Conservation (phyloP, 2,329 filamentous ascomycete species). For the Fusarium tupiense region DNA sequence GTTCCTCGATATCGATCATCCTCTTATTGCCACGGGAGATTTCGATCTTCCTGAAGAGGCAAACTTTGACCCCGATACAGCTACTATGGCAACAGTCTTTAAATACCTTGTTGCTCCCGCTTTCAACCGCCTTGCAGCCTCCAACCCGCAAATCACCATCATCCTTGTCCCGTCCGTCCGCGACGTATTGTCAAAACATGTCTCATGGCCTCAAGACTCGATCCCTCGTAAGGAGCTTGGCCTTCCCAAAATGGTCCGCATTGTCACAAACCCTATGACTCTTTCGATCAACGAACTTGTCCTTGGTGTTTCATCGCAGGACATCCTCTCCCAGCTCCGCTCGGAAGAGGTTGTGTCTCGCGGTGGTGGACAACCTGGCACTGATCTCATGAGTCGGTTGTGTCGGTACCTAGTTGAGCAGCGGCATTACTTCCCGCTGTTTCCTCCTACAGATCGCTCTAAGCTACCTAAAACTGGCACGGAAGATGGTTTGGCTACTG, state of each 20-base stretch:
- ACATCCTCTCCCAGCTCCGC: constrained; percentile 84
- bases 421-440: constrained; percentile 89
- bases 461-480: constrained; percentile 73
- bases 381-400: constrained; percentile 74
- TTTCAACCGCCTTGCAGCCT: constrained; percentile 73
- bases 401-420: constrained; percentile 86
- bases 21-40: constrained; percentile 82
- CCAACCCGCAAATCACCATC: constrained; percentile 81
- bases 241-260: constrained; percentile 77
- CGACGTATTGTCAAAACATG: constrained; percentile 82
- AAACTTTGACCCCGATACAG: constrained; percentile 76
- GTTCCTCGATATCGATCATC: constrained; percentile 92
- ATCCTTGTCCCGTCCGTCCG: constrained; percentile 85
- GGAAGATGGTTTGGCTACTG: constrained; percentile 69
- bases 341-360: constrained; percentile 68
- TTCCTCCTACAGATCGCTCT: constrained; percentile 78
- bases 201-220: constrained; percentile 79
- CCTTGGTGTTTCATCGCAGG: constrained; percentile 83
- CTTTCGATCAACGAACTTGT: constrained; percentile 88
- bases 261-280: constrained; percentile 92
- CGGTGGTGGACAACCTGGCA: constrained; percentile 35
- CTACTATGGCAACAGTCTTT: constrained; percentile 85
- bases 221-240: constrained; percentile 78
- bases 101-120: constrained; percentile 79
- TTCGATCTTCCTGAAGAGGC: constrained; percentile 78